phyloP scores from a whole-genome alignment of 2,329 filamentous ascomycete genomes.

The Pseudogymnoascus pannorum region DNA sequence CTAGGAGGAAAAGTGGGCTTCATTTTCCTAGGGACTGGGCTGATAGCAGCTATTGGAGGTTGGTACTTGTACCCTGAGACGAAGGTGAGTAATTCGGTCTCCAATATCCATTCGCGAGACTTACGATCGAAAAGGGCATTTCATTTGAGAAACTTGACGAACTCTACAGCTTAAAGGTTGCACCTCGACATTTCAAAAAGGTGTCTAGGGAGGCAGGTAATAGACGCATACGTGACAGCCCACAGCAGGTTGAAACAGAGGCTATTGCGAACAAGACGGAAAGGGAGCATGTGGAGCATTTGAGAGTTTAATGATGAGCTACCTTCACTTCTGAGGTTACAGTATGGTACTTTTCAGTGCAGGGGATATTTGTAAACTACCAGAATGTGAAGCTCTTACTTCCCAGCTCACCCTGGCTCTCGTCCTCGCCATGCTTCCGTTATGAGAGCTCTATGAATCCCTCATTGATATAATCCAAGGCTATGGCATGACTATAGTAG shows the following conservation, averaged over 20 bases:
- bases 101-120: not conserved
- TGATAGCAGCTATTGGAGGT: slow-evolving; percentile 7
- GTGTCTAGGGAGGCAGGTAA: not conserved
- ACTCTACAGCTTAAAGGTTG: not conserved
- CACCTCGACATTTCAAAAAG: slow-evolving; percentile 8
- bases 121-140: not conserved
- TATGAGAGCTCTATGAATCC: too few relatives aligned
- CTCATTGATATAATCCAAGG: too few relatives aligned
- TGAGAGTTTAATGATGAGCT: not conserved
- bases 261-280: not conserved
- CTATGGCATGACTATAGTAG: too few relatives aligned
- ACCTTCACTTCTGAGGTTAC: not conserved
- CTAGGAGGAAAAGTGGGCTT: slow-evolving; percentile 31
- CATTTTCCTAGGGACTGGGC: slow-evolving; percentile 8
- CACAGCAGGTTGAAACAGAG: not conserved
- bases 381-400: too few relatives aligned
- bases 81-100: not conserved
- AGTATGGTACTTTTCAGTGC: not conserved
- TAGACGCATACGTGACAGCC: not conserved
- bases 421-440: too few relatives aligned
- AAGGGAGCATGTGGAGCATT: not conserved
- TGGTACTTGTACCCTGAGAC: slow-evolving; percentile 11
- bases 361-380: not conserved
- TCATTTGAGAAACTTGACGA: slow-evolving; percentile 10
- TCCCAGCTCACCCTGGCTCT: too few relatives aligned